Evolutionary conservation across 441 rosid species (phyloP), one percentile per base, ranked within the genome.

Genomic region (Heliophila coronopifolia): DNA sequence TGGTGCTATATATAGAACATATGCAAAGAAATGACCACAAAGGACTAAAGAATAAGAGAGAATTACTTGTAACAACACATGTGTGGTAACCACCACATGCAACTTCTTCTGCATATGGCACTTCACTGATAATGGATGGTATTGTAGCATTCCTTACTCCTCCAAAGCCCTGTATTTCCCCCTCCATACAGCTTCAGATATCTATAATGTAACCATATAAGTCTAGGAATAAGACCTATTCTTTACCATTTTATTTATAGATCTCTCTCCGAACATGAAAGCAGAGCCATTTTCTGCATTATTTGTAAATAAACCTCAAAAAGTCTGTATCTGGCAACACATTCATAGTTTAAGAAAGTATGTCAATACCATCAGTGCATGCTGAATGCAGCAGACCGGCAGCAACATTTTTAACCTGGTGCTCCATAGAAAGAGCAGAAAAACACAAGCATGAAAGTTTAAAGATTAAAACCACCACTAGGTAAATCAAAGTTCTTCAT

Each of bases 31-130:
- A 18, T 17, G 40, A 24, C 35, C 6, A 9, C 8, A 50, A 43
- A 43, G 12, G 13, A 10, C 0, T 38, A 17, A 11, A 14, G 43
- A 46, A 52, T 9, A 19, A 33, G 17, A 39, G 41, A 20, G 10
- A 49, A 37, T 74, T 84, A 91, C 98, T 69, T 57, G 98, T 81
- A 52, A 91, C 63, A 38, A 77, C 77, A 67, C 96, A 87, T 18
- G 85, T 83, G 69, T 91, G 98, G 67, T 91, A 85, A 53, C 96
- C 95, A 73, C 98, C 98, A 20, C 96, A 83, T 51, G 87, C 83
- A 72, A 87, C 79, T 59, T 78, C 95, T 68, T 66, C 75, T 36
- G 91, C 80, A 48, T 60, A 72, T 18, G 93, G 91, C 45, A 84
- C 69, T 46, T 75, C 54, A 35, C 53, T 70, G 49, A 83, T 65